Conservation (phyloP, 306 rosid species). For the Betula pendula region DNA sequence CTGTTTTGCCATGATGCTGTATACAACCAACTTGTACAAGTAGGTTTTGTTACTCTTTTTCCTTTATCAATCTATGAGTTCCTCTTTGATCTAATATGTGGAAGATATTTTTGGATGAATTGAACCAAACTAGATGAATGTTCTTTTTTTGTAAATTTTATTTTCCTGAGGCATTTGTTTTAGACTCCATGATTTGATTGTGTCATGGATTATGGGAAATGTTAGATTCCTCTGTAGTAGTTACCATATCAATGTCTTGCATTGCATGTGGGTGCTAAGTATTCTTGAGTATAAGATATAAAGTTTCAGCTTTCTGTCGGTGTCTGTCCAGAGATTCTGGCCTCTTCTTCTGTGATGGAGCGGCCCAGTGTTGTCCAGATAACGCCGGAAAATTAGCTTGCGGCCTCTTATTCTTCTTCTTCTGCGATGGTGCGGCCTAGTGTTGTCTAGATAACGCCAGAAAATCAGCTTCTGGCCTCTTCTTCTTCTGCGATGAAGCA, state of each 20-base stretch:
- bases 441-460: no score
- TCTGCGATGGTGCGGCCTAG: no score
- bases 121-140: not conserved
- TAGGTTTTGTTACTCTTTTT: constrained; percentile 39
- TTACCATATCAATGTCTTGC: not conserved
- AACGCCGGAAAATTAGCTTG: no score
- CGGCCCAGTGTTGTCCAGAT: no score
- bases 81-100: constrained; percentile 15
- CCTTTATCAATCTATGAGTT: constrained; percentile 2
- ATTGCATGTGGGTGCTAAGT: not conserved
- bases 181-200: not conserved
- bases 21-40: constrained; percentile 93
- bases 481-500: no score
- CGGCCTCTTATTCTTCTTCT: no score
- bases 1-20: constrained; percentile 95
- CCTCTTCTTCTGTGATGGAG: no score
- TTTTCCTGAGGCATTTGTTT: not conserved
- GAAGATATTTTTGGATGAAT: not conserved
- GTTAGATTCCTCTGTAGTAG: not conserved
- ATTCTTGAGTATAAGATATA: not conserved
- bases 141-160: not conserved
- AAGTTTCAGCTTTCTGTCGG: no score
- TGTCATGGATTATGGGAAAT: not conserved
- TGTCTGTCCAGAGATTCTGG: no score
- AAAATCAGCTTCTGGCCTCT: no score